Evolutionary conservation across 108 stramenopile species (phyloP), one percentile per base, ranked within the genome.

Genomic region (Aurantiochytrium sp.): DNA sequence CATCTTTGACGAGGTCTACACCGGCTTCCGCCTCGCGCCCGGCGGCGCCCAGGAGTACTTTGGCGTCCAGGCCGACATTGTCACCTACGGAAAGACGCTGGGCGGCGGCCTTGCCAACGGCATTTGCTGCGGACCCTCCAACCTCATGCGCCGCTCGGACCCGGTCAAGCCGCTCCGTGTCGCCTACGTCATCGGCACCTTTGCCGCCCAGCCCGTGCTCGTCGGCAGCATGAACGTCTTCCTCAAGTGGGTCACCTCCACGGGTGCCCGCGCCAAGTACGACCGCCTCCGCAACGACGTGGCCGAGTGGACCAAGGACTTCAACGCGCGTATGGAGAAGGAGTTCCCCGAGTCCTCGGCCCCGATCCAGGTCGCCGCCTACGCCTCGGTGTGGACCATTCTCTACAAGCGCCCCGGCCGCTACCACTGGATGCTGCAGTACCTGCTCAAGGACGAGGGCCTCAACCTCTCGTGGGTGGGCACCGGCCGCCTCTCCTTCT

Each of bases 31-130:
- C 19, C 52, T 89, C 27, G 88, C 88, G 4, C 88, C 88, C n/a
- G 88, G 88, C 22, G 88, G 88, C 15, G 88, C 88, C 34, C 88
- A 89, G 48, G 88, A 89, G 85, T 89, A 89, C 55, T 89, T 85
- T 54, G 55, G 85, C 21, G 88, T 89, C 37, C 4, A 89, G 31
- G 88, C 88, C 31, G 88, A 89, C 85, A 55, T 89, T 37, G 85
- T 89, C 59, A 45, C 42, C 48, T 89, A 89, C 27, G 88, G 88
- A 22, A 89, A 89, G 55, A 55, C 88, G 12, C 50, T 89, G 0
- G 88, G 85, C 24, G 88, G 88, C 37, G 88, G 88, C 55, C 39
- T 89, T 69, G 55, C 88, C 42, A 55, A 55, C 85, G 88, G 88
- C 41, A 85, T 86, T 48, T 31, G 30, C 54, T 89, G 88, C 88